Evolutionary conservation across 495 filamentous ascomycete species (phyloP), one percentile per base, ranked within the genome.

Genomic region (Penicillium soppii): DNA sequence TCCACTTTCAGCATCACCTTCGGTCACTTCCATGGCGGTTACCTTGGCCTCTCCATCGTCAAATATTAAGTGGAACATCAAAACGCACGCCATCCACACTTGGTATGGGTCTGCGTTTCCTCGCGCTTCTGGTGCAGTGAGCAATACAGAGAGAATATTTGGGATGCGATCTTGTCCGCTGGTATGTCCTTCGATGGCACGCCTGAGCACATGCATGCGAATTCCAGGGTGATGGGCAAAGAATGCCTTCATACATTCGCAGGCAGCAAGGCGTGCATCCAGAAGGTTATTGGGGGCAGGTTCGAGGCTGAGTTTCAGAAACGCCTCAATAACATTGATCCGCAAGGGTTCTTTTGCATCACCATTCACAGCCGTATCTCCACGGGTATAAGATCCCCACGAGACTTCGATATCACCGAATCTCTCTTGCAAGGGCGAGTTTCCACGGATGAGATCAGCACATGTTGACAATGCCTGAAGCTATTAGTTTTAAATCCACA

Each of bases 201-300:
- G 83, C 26, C 83, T 77, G 20, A 97, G 77, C 50, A 97, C 96
- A 70, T 96, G 91, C 36, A 82, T 68, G 22, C 87, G 84, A 45
- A 97, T 92, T 38, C 84, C 82, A 20, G 82, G 63, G 62, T 96
- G 90, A 39, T 85, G 82, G 58, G 76, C 84, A 57, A 95, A 89
- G 70, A 97, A 98, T 1, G 95, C 92, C 66, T 95, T 88, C 42
- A 97, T 84, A 54, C 92, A 95, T 60, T 92, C 84, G 59, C 87
- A 92, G 6, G 89, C 91, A 20, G 91, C 89, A 53, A 94, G 74
- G 13, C 94, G 87, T 23, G 88, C 77, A 70, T 95, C 86, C 55
- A 95, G 88, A 15, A 85, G 76, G 51, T 83, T 74, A 37, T 83
- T 75, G 0, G 78, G 68, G 3, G 86, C 72, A 29, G 88, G 79